Evolutionary conservation across 371 early-diverging fungal genomes (phyloP), one percentile per base, ranked within the genome.

Genomic region (Haplosporangium sp.): DNA sequence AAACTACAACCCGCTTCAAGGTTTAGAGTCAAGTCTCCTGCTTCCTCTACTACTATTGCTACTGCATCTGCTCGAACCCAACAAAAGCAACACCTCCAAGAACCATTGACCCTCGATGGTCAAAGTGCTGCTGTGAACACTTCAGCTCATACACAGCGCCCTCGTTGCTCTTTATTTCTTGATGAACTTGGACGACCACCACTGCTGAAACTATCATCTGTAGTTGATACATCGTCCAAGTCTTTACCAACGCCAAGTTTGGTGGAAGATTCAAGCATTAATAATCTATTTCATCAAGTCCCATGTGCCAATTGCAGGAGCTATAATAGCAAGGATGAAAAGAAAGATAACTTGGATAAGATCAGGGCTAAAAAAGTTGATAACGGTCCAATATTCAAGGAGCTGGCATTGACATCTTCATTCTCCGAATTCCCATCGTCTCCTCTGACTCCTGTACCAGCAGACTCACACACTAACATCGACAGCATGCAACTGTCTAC

Each of bases 371-470:
- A 55, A 45, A 44, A 45, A 45, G 15, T 47, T 19, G 15, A 19
- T 5, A 55, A 55, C 7, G 27, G 11, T 27, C 6, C 55, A 20
- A 27, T 8, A 27, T 27, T 6, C 55, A 19, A 55, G 19, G 55
- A 55, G 6, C 7, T 55, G 15, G 34, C 34, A 7, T 6, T 2
- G 27, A 9, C 55, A 55, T 55, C 3, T 11, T 27, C 34, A 55
- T 19, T 8, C 34, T 55, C 19, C 2, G 55, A 55, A 8, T 34
- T 20, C 55, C 42, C 45, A 27, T 17, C 58, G 1, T 70, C 50
- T 10, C 70, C 70, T 27, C 40, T 48, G 58, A 70, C 70, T 10
- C 70, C 70, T 2, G 57, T 63, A 11, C 58, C 64, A 58, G 52
- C 50, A 19, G 64, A 13, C 10, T 65, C 65, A 15, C 20, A 44